phyloP scores from a whole-genome alignment of 2,329 filamentous ascomycete genomes.

The Diplocarpon mali region DNA sequence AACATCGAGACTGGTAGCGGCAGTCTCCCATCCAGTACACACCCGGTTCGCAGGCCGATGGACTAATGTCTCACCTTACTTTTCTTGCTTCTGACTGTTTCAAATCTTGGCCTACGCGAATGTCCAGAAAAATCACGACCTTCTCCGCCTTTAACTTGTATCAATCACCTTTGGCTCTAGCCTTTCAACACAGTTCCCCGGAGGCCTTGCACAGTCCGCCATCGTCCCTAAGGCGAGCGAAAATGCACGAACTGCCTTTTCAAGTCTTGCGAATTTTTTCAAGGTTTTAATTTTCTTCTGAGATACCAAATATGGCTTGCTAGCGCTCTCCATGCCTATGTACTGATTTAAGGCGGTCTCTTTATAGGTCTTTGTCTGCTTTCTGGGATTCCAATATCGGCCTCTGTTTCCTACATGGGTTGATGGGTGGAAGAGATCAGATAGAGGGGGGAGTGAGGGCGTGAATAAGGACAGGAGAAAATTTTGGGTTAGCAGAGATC shows the following conservation, averaged over 20 bases:
- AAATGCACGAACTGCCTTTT: background rate
- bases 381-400: background rate
- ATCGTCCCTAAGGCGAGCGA: background rate
- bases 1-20: slow-evolving; percentile 49
- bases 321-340: background rate
- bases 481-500: too few relatives aligned
- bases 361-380: background rate
- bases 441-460: too few relatives aligned
- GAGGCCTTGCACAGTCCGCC: too few relatives aligned
- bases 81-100: background rate
- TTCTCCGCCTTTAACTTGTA: too few relatives aligned
- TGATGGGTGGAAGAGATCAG: too few relatives aligned
- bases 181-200: too few relatives aligned
- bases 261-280: background rate
- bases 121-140: too few relatives aligned
- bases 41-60: slow-evolving; percentile 8
- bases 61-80: background rate
- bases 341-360: background rate
- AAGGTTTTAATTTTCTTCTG: background rate
- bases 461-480: too few relatives aligned
- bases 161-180: too few relatives aligned
- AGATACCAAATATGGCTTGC: background rate
- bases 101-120: too few relatives aligned
- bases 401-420: too few relatives aligned
- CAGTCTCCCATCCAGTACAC: slow-evolving; percentile 8